Evolutionary conservation across 306 rosid species (phyloP).

Genomic region (Arachis hypogaea): DNA sequence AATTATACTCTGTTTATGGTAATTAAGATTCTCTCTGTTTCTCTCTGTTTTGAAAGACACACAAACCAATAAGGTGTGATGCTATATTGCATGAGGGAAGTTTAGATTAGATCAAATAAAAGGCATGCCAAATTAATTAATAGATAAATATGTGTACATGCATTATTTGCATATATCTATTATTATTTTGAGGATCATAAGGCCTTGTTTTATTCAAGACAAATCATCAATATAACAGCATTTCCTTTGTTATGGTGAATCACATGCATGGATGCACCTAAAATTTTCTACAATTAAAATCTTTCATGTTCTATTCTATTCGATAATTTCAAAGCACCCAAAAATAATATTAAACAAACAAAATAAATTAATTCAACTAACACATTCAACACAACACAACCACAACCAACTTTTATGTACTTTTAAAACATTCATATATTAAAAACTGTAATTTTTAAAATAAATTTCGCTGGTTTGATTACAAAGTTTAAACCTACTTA

Average conservation of each 20-base stretch:
- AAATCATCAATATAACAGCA: constrained; percentile 69
- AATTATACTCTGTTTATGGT: constrained; percentile 39
- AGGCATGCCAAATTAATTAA: constrained; percentile 67
- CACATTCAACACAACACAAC: no score
- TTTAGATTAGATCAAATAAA: constrained; percentile 11
- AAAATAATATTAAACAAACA: no score
- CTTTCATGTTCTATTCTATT: not conserved
- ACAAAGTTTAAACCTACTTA: no score
- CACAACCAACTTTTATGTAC: no score
- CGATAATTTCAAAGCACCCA: no score
- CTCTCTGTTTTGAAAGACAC: constrained; percentile 34
- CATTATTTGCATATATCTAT: not conserved
- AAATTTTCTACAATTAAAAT: constrained; percentile 39
- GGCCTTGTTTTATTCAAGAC: constrained; percentile 55
- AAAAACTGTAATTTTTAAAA: no score
- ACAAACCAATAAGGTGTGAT: constrained; percentile 52
- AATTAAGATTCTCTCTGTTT: constrained; percentile 56
- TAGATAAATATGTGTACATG: no score
- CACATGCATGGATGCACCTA: constrained; percentile 67
- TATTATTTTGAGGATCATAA: constrained; percentile 63
- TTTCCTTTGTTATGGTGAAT: constrained; percentile 56
- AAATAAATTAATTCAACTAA: no score
- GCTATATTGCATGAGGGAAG: constrained; percentile 51
- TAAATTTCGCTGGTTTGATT: no score
- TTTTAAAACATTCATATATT: no score